Base-by-base conservation (phyloP, 225 moss, liverwort and hornwort genomes). In the Lunularia cruciata region DNA sequence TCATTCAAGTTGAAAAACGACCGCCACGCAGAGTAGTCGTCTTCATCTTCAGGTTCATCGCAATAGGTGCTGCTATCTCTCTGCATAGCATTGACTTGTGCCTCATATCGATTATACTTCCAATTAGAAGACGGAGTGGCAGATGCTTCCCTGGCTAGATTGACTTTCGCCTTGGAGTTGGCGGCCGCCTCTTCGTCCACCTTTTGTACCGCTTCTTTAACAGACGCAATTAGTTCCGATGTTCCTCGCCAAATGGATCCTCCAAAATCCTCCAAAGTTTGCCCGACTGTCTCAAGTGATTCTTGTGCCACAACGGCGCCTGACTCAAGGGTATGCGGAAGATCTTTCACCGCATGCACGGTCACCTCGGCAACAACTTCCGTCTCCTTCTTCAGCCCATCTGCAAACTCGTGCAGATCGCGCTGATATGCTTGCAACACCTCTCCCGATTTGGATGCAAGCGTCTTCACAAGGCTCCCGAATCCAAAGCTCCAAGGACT, bases 201-300 rank as follows among this genome's bases (percentile, higher is more conserved):
- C 75, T 71, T 81, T 8, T 92, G 90, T 47, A 95, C 92, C 71
- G 89, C 95, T 71, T 95, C 95, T 69, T 95, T 95, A 30, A 92
- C 92, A 0, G 90, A 87, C 12, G 95, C 76, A 22, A 95, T 78
- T 60, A 95, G 88, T 66, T 92, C 95, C 27, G 90, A 76, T 25
- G 95, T 95, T 72, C 95, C 95, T 51, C 88, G 82, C 95, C 95
- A 95, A 65, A 95, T 81, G 9, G 95, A 92, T 45, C 90, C 91
- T 53, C 95, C 92, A 18, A 95, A 90, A 6, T 88, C 95, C 78
- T 95, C 95, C 78, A 95, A 68, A 39, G 90, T 90, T 69, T 92
- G 95, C 73, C 95, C 95, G 60, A 95, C 95, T 39, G 92, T 88
- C 78, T 95, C 95, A 77, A 95, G 65, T n/a, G 95, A 95, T 76